Percentiles rank a stretch among this genome's conserved stretches.
Conservation (phyloP, 2,329 filamentous ascomycete species). For the Talaromyces verruculosus region DNA sequence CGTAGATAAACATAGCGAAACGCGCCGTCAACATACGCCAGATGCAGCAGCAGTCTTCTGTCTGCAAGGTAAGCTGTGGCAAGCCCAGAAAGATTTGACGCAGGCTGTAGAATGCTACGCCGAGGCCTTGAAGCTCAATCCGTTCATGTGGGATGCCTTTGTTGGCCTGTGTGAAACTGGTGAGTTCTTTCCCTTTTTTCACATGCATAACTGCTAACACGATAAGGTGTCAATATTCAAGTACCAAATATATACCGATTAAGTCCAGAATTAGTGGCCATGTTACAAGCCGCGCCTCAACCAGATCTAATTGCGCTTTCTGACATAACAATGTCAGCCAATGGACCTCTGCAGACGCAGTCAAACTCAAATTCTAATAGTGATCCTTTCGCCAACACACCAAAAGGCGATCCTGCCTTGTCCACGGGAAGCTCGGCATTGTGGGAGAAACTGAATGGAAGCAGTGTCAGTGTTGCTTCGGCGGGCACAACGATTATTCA, state of each 20-base stretch:
- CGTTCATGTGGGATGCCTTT: constrained; percentile 98
- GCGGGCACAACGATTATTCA: constrained; percentile 37
- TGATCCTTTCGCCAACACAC: constrained; percentile 46
- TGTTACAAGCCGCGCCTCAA: constrained; percentile 43
- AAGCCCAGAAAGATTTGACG: constrained; percentile 73
- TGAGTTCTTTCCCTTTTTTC: constrained; percentile 28
- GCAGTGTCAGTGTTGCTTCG: constrained; percentile 44
- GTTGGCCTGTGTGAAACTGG: constrained; percentile 79
- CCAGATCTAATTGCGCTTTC: constrained; percentile 32
- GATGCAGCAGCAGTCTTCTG: constrained; percentile 83
- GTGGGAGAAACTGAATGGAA: constrained; percentile 52
- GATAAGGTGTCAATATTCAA: constrained; percentile 70
- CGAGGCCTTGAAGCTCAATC: constrained; percentile 82
- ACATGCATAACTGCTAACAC: neutral
- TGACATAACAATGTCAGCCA: constrained; percentile 36
- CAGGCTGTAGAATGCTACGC: constrained; percentile 85
- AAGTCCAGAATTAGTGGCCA: constrained; percentile 61
- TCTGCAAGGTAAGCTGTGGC: constrained; percentile 82
- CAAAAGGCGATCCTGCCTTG: constrained; percentile 35
- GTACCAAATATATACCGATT: constrained; percentile 84
- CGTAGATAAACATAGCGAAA: constrained; percentile 69
- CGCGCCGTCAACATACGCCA: constrained; percentile 69
- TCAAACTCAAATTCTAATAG: constrained; percentile 37
- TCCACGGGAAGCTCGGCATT: constrained; percentile 46
- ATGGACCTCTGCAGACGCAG: constrained; percentile 39